Percentiles rank a stretch among this genome's conserved stretches.
Evolutionary conservation across 1,284 basidiomycete genomes (phyloP).

Genomic region (Coniophora puteana): DNA sequence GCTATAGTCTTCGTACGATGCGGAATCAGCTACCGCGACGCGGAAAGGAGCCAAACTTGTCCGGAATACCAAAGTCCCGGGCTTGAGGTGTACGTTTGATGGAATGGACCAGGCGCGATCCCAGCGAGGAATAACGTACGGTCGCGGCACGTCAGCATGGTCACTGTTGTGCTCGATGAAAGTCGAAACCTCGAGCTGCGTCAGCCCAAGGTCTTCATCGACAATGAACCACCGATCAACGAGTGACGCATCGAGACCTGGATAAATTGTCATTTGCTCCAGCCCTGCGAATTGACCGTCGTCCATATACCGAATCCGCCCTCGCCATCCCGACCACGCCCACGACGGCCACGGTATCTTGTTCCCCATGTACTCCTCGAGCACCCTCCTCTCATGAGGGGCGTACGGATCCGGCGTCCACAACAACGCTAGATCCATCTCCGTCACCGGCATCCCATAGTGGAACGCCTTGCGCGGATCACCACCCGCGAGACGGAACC

Average conservation of each 20-base stretch:
- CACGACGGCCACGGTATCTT: constrained; percentile 2
- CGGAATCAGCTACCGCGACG: no score
- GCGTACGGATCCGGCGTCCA: constrained; percentile 1
- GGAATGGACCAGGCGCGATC: no score
- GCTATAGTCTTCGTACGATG: no score
- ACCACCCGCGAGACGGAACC: constrained; percentile 4
- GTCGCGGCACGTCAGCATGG: no score
- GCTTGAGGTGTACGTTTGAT: no score
- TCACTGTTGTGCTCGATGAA: no score
- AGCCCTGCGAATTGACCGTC: background rate
- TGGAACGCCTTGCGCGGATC: constrained; percentile 1
- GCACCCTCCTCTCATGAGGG: background rate
- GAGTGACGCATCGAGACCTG: constrained; percentile 2
- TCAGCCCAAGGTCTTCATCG: background rate
- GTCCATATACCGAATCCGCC: background rate
- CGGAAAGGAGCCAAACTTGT: no score
- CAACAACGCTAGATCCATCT: background rate
- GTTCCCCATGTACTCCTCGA: background rate
- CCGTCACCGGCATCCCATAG: constrained; percentile 1
- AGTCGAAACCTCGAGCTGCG: no score
- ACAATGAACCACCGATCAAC: constrained; percentile 2
- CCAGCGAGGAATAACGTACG: no score
- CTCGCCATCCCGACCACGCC: constrained; percentile 3
- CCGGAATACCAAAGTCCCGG: no score
- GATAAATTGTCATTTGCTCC: background rate